These are phyloP conservation scores for Colletotrichum noveboracense DNA, from an alignment of 2,329 filamentous ascomycete genomes.

Conservation along the genomic window DNA sequence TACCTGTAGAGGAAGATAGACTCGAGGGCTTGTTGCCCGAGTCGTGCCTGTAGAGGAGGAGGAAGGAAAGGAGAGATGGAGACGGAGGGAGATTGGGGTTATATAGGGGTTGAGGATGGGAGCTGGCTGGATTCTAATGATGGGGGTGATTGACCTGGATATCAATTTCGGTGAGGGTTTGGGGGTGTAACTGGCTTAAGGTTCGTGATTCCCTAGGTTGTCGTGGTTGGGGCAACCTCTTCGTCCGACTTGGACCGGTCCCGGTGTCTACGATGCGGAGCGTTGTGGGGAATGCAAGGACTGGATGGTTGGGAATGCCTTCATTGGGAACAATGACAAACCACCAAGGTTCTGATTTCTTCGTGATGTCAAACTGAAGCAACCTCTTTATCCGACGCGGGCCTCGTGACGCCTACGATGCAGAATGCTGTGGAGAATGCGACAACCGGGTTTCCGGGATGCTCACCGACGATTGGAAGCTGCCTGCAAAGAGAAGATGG, in stretches of 20 bases:
- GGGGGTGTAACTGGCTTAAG: accelerated
- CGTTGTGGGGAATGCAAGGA: background rate
- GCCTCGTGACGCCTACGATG: background rate
- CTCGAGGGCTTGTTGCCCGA: background rate
- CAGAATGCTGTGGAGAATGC: background rate
- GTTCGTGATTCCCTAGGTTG: background rate
- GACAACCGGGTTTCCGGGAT: background rate
- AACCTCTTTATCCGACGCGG: accelerated
- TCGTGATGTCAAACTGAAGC: background rate
- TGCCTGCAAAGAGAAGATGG: background rate
- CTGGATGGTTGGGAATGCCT: background rate
- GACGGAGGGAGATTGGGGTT: background rate
- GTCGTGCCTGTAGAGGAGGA: background rate
- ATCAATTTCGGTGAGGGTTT: background rate
- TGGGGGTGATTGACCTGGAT: background rate
- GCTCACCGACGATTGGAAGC: background rate
- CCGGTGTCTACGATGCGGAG: too few species aligned
- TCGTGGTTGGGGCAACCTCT: background rate
- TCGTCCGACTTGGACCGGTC: background rate
- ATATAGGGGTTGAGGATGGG: background rate
- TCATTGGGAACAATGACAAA: background rate
- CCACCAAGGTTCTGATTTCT: background rate
- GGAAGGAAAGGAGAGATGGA: background rate
- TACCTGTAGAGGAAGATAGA: background rate
- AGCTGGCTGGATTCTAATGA: background rate